Conservation (phyloP, 345 rosid genomes). For the Diplotaxis tenuifolia region DNA sequence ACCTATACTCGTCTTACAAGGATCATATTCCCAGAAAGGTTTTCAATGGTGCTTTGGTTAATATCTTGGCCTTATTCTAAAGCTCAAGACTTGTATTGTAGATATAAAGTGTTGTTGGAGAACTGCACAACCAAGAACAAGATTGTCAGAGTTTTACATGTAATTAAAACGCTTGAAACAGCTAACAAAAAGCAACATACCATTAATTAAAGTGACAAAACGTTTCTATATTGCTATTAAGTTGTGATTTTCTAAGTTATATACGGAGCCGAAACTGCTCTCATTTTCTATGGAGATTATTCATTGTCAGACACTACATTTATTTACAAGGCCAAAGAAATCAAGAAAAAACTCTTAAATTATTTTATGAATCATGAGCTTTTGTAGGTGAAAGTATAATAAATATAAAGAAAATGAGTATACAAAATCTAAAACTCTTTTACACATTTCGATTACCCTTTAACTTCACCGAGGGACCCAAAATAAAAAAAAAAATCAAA, state of each 20-base stretch:
- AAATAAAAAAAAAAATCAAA: background rate
- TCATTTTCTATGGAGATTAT: background rate
- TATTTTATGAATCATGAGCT: no score
- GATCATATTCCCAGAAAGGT: no score
- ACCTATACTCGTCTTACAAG: no score
- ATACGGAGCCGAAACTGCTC: background rate
- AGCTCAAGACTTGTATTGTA: constrained; percentile 11
- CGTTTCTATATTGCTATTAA: background rate
- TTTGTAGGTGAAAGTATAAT: no score
- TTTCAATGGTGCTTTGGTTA: no score
- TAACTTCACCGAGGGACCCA: constrained; percentile 28
- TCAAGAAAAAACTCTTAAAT: background rate
- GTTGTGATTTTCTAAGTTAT: background rate
- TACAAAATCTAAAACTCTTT: constrained; percentile 18
- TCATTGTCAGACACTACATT: background rate
- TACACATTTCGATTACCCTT: constrained; percentile 9
- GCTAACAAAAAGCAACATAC: constrained; percentile 5
- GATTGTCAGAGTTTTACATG: background rate
- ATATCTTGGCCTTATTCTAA: no score
- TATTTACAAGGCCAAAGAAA: no score
- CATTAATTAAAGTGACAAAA: background rate
- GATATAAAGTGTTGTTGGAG: background rate
- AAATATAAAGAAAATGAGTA: constrained; percentile 1
- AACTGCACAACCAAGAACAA: constrained; percentile 25
- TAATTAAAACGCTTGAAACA: constrained; percentile 5